Conservation (phyloP, 805 yeast genomes). For the Yarrowia porcina region DNA sequence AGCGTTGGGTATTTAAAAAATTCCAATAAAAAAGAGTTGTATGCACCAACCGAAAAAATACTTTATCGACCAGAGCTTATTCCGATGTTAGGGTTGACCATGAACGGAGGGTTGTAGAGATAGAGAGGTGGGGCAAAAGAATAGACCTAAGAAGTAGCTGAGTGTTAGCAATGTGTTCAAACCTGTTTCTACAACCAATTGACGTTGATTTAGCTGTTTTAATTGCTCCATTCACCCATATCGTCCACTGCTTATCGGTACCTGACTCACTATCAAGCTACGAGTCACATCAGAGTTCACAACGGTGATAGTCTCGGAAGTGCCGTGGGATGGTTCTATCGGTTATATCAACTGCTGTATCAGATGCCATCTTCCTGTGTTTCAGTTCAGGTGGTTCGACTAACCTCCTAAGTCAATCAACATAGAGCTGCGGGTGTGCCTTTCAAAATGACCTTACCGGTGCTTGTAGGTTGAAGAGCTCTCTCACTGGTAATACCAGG, state of each 20-base stretch:
- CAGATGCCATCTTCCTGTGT: too few relatives aligned
- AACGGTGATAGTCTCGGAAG: not conserved
- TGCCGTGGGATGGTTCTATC: not conserved
- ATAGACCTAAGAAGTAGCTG: too few relatives aligned
- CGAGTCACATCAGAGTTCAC: not conserved
- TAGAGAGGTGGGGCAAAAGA: not conserved
- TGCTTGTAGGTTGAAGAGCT: too few relatives aligned
- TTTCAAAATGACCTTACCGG: too few relatives aligned
- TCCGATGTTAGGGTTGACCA: not conserved
- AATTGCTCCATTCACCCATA: not conserved
- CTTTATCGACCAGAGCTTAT: conserved; percentile 7
- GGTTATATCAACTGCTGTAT: not conserved
- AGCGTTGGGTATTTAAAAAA: conserved; percentile 14
- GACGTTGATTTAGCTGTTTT: not conserved
- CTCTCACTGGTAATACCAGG: too few relatives aligned
- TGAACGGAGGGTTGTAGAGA: not conserved
- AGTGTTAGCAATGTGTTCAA: too few relatives aligned
- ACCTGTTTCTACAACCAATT: too few relatives aligned
- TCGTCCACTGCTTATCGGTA: not conserved
- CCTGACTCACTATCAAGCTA: not conserved
- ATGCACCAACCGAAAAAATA: conserved; percentile 10
- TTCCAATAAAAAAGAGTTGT: not conserved
- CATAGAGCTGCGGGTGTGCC: too few relatives aligned
- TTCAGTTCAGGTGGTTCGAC: too few relatives aligned
- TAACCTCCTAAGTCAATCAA: too few relatives aligned